These are phyloP conservation scores for Artomyces pyxidatus DNA, from an alignment of 768 basidiomycete genomes.

Conservation along the genomic window DNA sequence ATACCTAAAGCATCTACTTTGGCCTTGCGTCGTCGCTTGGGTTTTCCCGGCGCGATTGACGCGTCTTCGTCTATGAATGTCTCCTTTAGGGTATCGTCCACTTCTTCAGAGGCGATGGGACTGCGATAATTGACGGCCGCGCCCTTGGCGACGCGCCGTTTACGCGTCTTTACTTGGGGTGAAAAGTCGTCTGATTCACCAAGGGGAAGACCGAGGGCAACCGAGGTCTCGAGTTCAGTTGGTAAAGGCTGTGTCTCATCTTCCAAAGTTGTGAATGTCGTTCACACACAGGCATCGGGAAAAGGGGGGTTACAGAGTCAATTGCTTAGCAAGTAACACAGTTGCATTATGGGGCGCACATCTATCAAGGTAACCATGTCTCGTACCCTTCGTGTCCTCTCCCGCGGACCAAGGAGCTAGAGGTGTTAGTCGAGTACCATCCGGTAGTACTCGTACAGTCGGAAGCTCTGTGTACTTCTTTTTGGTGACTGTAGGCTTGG, in stretches of 20 bases:
- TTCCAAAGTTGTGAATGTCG: no score
- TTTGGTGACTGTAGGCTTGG: slow-evolving; percentile 25
- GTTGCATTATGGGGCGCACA: background rate
- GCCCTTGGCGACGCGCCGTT: background rate
- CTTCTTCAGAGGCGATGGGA: background rate
- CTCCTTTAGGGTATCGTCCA: no score
- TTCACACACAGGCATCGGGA: no score
- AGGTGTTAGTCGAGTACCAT: slow-evolving; percentile 36
- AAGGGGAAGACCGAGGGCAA: no score
- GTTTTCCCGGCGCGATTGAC: no score
- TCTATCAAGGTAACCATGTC: background rate
- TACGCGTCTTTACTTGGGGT: background rate
- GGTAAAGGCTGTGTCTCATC: no score
- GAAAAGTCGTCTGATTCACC: no score
- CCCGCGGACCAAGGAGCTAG: slow-evolving; percentile 36
- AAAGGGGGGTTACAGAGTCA: background rate
- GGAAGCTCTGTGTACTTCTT: slow-evolving; percentile 59
- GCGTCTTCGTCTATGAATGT: no score
- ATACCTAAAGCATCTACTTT: no score
- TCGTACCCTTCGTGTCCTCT: slow-evolving; percentile 5
- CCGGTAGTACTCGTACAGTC: slow-evolving; percentile 30
- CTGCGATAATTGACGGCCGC: no score
- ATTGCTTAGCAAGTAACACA: background rate
- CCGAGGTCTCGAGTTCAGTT: no score
- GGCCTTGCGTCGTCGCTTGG: no score